Percentiles rank a stretch among this genome's conserved stretches.
These are phyloP conservation scores for Brettanomyces bruxellensis DNA, from an alignment of 805 yeast genomes.

Conservation along the genomic window DNA sequence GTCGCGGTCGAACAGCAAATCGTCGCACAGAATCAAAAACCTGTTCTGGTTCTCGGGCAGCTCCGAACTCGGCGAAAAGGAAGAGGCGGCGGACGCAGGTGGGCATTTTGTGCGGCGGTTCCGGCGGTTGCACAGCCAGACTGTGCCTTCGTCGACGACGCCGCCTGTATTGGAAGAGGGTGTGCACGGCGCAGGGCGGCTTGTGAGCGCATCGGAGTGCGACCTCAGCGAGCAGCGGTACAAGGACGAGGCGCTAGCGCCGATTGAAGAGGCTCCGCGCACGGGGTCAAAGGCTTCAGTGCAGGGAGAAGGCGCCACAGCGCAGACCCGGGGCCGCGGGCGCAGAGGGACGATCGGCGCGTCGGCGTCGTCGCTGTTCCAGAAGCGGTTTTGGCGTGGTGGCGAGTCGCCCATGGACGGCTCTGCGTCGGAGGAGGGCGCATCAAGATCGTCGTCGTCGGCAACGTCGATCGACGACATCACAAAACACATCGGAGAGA, in stretches of 20 bases:
- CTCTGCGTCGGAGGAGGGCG: too few relatives aligned
- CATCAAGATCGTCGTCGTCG: too few relatives aligned
- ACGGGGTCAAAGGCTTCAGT: background rate
- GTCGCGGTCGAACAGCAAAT: background rate
- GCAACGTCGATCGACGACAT: conserved; percentile 10
- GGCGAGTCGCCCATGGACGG: too few relatives aligned
- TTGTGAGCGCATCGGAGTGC: background rate
- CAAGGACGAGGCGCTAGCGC: background rate
- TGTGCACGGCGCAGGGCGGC: background rate
- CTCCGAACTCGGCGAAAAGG: background rate
- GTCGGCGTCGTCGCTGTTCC: conserved; percentile 1
- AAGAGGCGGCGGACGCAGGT: background rate
- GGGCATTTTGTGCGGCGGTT: background rate
- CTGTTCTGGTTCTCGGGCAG: conserved; percentile 2
- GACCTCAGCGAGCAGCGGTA: conserved; percentile 1
- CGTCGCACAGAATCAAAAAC: conserved; percentile 2
- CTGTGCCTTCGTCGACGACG: background rate
- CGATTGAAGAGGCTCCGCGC: background rate
- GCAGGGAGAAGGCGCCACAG: background rate
- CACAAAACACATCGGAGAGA: conserved; percentile 29
- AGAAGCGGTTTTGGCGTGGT: conserved; percentile 1
- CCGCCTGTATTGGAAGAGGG: too few relatives aligned
- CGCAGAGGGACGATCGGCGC: background rate
- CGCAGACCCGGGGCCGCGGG: background rate
- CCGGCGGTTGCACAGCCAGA: background rate